These are phyloP conservation scores for Pseudevernia furfuracea DNA, from an alignment of 495 filamentous ascomycete species.

Conservation along the genomic window DNA sequence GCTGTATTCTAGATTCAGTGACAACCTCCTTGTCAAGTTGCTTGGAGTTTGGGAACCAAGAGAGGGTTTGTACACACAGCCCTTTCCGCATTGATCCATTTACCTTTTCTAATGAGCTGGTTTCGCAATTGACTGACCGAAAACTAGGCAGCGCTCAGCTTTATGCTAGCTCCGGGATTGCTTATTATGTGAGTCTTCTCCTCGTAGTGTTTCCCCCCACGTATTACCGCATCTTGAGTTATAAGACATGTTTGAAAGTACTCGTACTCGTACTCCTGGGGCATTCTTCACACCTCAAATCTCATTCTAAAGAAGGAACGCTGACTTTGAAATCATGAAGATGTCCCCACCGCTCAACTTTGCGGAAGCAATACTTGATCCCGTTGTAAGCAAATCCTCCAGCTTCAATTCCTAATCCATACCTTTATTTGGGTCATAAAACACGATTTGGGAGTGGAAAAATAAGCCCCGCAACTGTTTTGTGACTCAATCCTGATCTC, in stretches of 20 bases:
- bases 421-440: background rate
- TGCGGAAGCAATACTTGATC: constrained; percentile 90
- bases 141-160: constrained; percentile 66
- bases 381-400: constrained; percentile 42
- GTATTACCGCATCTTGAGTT: background rate
- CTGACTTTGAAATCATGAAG: background rate
- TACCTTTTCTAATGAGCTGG: background rate
- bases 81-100: background rate
- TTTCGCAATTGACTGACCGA: background rate
- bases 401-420: background rate
- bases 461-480: background rate
- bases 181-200: constrained; percentile 46
- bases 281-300: background rate
- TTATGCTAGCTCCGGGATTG: constrained; percentile 80
- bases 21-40: constrained; percentile 94
- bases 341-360: constrained; percentile 98
- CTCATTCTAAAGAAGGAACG: background rate
- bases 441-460: background rate
- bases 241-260: background rate
- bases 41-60: constrained; percentile 97
- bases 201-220: background rate
- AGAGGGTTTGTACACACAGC: constrained; percentile 49
- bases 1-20: constrained; percentile 96
- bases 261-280: background rate
- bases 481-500: background rate